Conservation (phyloP, 345 rosid species). For the Sisymbrium irio region DNA sequence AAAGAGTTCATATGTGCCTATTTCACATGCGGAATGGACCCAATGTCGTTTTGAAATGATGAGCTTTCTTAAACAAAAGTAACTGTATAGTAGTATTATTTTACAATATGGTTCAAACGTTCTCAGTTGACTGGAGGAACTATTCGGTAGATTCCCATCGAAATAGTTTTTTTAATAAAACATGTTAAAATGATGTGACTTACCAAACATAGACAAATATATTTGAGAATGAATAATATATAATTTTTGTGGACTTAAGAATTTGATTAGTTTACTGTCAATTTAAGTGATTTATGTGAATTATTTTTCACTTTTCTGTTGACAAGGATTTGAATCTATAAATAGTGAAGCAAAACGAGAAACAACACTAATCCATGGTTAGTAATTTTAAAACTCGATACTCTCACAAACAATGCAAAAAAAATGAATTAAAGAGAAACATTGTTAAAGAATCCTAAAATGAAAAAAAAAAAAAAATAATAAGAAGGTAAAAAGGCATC, state of each 20-base stretch:
- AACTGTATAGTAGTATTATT: neutral
- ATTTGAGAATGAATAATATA: neutral
- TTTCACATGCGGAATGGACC: conserved; percentile 31
- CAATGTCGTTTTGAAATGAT: conserved; percentile 26
- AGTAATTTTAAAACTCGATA: neutral
- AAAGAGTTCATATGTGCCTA: conserved; percentile 6
- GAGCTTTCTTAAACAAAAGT: neutral
- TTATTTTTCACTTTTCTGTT: neutral
- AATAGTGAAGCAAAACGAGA: neutral
- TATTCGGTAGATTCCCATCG: neutral
- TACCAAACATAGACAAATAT: neutral
- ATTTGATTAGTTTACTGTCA: neutral
- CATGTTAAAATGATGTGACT: neutral
- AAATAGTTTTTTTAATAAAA: neutral
- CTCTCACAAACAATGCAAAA: no score
- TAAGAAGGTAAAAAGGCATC: neutral
- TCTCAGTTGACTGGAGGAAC: neutral
- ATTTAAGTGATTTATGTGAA: neutral
- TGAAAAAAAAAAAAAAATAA: neutral
- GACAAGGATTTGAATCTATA: neutral
- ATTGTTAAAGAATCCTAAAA: neutral
- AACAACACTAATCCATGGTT: neutral
- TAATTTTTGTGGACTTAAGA: no score
- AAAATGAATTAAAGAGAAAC: neutral
- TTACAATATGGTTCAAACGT: neutral